Evolutionary conservation across 176 grass and related monocot species (phyloP), one percentile per base, ranked within the genome.

Genomic region (Miscanthus lutarioriparius): DNA sequence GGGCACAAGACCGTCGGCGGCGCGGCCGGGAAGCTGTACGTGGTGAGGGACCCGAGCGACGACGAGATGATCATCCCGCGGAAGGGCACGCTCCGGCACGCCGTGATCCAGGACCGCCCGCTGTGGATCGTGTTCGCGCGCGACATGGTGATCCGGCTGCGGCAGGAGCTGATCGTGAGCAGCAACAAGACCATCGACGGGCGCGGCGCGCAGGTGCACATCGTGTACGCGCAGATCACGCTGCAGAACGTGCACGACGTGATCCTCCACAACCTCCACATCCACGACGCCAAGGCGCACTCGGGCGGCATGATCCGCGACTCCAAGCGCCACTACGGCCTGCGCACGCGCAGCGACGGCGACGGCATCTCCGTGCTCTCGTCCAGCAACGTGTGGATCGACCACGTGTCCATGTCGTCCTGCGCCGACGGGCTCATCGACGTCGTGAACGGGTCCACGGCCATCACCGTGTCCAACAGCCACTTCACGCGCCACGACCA

Each of bases 351-450:
- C 1, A 97, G 88, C 80, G 95, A 97, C 69, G 95, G 95, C 28
- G 95, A 97, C 65, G 95, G 95, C 67, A 72, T 97, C 30, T 92
- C 90, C 22, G 48, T 97, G 45, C 66, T 91, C 8, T 26, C 81
- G 0, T 84, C 95, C 4, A 89, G 80, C 84, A 86, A 92, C 70
- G 9, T 97, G 13, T 97, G 90, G 95, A 86, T 97, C 77, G 95
- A 97, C 78, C 92, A 97, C 28, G 81, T 94, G 4, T 97, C 95
- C 30, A 91, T 94, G 92, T 92, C 53, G 32, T 79, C 56, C 19
- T 97, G 95, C 88, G 33, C 85, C 37, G 95, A 97, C 78, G 95
- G 95, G 10, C 81, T 97, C 69, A 88, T 97, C 85, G 95, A 97
- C 77, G 90, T 89, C 4, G 79, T 92, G 10, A 59, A 68, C 41